These are phyloP conservation scores for Penicillium pulvis DNA, from an alignment of 495 filamentous ascomycete species.

Conservation along the genomic window DNA sequence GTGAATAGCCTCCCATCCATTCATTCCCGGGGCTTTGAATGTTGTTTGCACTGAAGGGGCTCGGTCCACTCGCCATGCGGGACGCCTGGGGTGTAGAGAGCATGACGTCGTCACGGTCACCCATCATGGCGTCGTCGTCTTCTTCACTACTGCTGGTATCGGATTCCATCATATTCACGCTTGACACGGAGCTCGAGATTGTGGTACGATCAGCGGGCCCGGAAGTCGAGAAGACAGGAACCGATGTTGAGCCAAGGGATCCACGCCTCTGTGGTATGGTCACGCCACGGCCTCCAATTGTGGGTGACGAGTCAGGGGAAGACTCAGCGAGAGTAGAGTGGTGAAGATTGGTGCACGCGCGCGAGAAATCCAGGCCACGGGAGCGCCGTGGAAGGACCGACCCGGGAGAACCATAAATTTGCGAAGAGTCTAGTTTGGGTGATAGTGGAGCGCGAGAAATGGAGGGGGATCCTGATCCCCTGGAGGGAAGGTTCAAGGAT, in stretches of 20 bases:
- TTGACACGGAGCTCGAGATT: slow-evolving; percentile 84
- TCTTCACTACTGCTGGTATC: slow-evolving; percentile 76
- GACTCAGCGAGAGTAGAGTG: slow-evolving; percentile 91
- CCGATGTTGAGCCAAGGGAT: slow-evolving; percentile 45
- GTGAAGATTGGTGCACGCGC: slow-evolving; percentile 91
- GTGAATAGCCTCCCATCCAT: slow-evolving; percentile 64
- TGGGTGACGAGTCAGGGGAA: slow-evolving; percentile 93
- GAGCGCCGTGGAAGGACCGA: slow-evolving; percentile 85
- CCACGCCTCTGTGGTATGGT: slow-evolving; percentile 68
- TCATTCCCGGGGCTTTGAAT: slow-evolving; percentile 54
- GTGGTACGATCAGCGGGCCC: slow-evolving; percentile 63
- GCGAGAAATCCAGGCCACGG: slow-evolving; percentile 86
- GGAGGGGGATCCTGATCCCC: slow-evolving; percentile 54
- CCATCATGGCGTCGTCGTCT: slow-evolving; percentile 76
- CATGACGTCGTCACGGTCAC: slow-evolving; percentile 79
- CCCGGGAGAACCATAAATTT: slow-evolving; percentile 79
- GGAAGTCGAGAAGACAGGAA: slow-evolving; percentile 42
- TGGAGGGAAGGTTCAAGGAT: slow-evolving; percentile 72
- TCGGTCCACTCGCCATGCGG: slow-evolving; percentile 40
- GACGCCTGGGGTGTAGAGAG: slow-evolving; percentile 57
- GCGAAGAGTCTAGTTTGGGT: slow-evolving; percentile 79
- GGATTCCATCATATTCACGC: slow-evolving; percentile 75
- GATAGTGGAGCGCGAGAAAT: slow-evolving; percentile 72
- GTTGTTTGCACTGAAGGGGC: slow-evolving; percentile 48
- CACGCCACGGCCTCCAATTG: slow-evolving; percentile 76